These are phyloP conservation scores for Fonsecaea nubica DNA, from an alignment of 2,329 filamentous ascomycete species.

Conservation along the genomic window DNA sequence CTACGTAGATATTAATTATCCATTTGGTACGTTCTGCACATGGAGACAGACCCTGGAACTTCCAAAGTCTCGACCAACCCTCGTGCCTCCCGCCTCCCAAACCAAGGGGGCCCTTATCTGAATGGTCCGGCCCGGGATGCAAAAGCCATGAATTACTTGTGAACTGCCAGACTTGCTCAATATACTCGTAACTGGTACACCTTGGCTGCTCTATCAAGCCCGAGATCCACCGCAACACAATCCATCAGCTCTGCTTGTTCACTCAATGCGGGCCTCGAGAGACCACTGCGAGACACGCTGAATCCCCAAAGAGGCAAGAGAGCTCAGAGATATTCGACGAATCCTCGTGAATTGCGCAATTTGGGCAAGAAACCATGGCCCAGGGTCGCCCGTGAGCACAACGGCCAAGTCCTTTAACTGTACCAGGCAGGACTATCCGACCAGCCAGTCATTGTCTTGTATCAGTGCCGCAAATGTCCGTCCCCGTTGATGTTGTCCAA, in stretches of 20 bases:
- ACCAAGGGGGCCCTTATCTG: background rate
- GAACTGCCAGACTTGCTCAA: no score
- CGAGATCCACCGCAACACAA: background rate
- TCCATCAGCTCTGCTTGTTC: background rate
- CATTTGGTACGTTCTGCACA: background rate
- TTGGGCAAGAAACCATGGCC: no score
- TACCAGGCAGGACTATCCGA: constrained; percentile 12
- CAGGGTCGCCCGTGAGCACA: background rate
- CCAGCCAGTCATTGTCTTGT: constrained; percentile 8
- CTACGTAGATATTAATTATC: no score
- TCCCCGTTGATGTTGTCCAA: constrained; percentile 1
- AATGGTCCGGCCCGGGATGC: background rate
- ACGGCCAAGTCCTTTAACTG: constrained; percentile 11
- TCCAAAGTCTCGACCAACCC: no score
- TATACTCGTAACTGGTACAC: no score
- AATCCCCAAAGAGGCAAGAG: constrained; percentile 28
- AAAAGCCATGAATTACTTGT: no score
- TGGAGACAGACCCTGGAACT: background rate
- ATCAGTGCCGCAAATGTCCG: constrained; percentile 18
- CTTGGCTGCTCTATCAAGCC: constrained; percentile 3
- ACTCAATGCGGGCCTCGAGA: background rate
- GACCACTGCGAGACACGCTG: background rate
- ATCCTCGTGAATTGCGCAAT: background rate
- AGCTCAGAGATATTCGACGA: constrained; percentile 6
- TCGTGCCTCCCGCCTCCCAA: background rate